Evolutionary conservation across 2,329 filamentous ascomycete species (phyloP), one percentile per base, ranked within the genome.

Genomic region (Didymella arachidicola): DNA sequence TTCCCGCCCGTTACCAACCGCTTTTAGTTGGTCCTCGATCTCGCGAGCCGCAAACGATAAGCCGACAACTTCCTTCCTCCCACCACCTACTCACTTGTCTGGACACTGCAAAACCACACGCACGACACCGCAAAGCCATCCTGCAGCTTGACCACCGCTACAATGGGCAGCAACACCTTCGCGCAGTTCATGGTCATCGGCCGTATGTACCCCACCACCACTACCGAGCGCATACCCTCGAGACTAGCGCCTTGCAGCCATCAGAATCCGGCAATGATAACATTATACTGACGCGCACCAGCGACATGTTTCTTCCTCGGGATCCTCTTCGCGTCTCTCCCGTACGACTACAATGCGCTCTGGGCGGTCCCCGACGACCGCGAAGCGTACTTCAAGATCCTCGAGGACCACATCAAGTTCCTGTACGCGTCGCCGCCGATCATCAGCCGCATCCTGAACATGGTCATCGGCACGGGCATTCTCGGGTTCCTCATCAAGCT

Each of bases 131-230:
- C 61, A 36, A 57, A 32, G 53, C 36, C 19, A 50, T 39, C 6
- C 39, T 22, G 4, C 49, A 53, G 44, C 48, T 58, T 27, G n/a
- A 25, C 18, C 7, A 14, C 43, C 57, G 43, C 54, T 56, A 66
- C 64, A 44, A 77, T 77, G 75, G 66, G 67, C 54, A 64, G 71
- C 45, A 73, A 73, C 56, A 92, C 92, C 48, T 99, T 99, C 77
- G 93, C 93, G 79, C 97, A 95, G 45, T 97, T 97, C 76, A 89
- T 99, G 79, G 97, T 99, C 75, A 89, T 98, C 68, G 93, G 92
- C 66, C 93, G 94, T 97, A 86, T 76, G 92, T 87, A 50, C 54
- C 47, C 97, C 85, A 18, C 47, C 41, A 42, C 32, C 56, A 45
- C 49, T 44, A 45, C 29, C 36, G 30, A n/a, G 8, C 32, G 19